Percentiles rank a stretch among this genome's conserved stretches.
Evolutionary conservation across 345 rosid species (phyloP).

Genomic region (Murraya koenigii): DNA sequence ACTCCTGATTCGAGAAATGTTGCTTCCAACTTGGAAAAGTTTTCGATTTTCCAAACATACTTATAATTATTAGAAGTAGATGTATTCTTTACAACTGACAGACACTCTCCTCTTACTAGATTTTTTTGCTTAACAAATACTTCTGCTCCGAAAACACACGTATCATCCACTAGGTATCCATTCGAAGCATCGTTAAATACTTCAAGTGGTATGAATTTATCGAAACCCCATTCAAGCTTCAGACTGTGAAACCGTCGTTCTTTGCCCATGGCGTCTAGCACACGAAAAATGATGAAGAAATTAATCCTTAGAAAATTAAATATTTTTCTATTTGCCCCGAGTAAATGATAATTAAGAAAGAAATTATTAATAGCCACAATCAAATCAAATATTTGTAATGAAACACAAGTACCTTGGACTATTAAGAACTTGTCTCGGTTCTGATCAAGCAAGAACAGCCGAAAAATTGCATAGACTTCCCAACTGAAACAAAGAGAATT

Average conservation of each 20-base stretch:
- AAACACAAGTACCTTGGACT: constrained; percentile 30
- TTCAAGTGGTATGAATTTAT: constrained; percentile 25
- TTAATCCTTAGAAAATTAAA: not conserved
- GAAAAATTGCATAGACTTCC: constrained; percentile 50
- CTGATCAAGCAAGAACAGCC: constrained; percentile 55
- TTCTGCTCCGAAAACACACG: constrained; percentile 44
- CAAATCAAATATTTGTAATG: not conserved
- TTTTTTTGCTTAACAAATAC: constrained; percentile 38
- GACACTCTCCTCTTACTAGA: constrained; percentile 31
- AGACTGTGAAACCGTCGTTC: constrained; percentile 33
- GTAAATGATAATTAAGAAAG: too few species aligned
- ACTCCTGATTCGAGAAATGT: constrained; percentile 12
- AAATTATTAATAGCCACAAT: too few species aligned
- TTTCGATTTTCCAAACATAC: constrained; percentile 36
- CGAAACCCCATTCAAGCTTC: constrained; percentile 41
- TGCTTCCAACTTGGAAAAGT: constrained; percentile 22
- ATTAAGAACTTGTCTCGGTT: constrained; percentile 29
- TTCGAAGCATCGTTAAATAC: constrained; percentile 25
- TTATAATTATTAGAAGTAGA: constrained; percentile 15
- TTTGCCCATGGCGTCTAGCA: constrained; percentile 27
- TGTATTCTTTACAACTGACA: constrained; percentile 26
- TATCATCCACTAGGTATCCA: constrained; percentile 39
- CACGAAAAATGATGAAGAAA: not conserved
- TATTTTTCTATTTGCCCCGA: not conserved
- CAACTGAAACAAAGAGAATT: constrained; percentile 39